Base-by-base conservation (phyloP, 345 rosid genomes). In the Isatis tinctoria region DNA sequence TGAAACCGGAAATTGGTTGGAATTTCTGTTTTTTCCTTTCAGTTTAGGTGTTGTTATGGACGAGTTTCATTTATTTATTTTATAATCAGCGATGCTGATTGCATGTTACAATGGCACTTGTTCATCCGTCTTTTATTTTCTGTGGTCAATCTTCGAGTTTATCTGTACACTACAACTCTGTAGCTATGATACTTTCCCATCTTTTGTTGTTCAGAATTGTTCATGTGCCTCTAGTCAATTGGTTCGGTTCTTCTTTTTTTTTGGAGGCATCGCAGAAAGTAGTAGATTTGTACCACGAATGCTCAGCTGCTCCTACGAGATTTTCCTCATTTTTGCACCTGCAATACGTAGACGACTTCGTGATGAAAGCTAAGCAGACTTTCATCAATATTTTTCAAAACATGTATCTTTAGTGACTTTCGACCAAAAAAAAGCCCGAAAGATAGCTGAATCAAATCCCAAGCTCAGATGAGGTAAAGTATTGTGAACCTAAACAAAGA, bases 141-240 rank as follows among this genome's bases (percentile, higher is more conserved):
- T 51, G 16, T 26, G 9, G 28, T 53, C n/a, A 5, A 13, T 56
- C 39, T 58, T 2, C 8, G 16, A 10, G 37, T 70, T 1, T 43
- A 35, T 61, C 12, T 62, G 62, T 62, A 62, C 68, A 22, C 24
- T 22, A 22, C 10, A 1, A 28, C 37, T 60, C 17, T 72, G 43
- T 72, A 62, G 62, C 24, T 39, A 49, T 37, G 40, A 14, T 45
- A 33, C 12, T 24, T 45, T 10, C 28, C 5, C 37, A 27, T 14
- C 45, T 33, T 35, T 5, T 61, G 16, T 24, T 70, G 74, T 61
- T 72, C 22, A 72, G 40, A 71, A 71, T 35, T 60, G 60, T 48
- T 24, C 36, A 70, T 36, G 67, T 48, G 39, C 2, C 68, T 61
- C 61, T 37, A 49, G 26, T 72, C 43, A 17, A 28, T 49, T 49